phyloP scores from a whole-genome alignment of 2,329 filamentous ascomycete genomes.

The Cladophialophora carrionii region DNA sequence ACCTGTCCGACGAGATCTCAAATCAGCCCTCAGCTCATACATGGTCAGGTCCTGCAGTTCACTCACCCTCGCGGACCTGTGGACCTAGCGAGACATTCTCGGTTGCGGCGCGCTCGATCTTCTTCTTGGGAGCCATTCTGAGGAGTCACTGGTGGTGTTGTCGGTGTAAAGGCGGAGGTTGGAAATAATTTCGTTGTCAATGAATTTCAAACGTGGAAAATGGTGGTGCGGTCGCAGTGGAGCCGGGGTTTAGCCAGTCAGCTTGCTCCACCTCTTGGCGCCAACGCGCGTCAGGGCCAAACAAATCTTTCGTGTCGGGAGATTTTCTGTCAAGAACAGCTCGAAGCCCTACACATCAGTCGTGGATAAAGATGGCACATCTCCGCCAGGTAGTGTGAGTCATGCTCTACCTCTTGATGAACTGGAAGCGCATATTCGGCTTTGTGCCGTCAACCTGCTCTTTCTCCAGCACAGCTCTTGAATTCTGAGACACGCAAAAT shows the following conservation, averaged over 20 bases:
- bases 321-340: slow-evolving; percentile 5
- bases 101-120: slow-evolving; percentile 73
- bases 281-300: neutral
- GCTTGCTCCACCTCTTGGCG: slow-evolving; percentile 3
- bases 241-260: slow-evolving; percentile 3
- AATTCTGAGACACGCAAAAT: neutral
- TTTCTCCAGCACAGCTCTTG: neutral
- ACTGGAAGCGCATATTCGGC: neutral
- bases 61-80: slow-evolving; percentile 89
- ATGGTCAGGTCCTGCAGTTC: slow-evolving; percentile 21
- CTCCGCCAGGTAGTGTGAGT: neutral
- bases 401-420: slow-evolving; percentile 3
- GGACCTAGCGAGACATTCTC: slow-evolving; percentile 99
- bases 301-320: neutral
- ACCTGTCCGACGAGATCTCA: slow-evolving; percentile 57
- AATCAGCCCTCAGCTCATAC: slow-evolving; percentile 27
- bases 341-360: neutral
- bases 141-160: slow-evolving; percentile 32
- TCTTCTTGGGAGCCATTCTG: slow-evolving; percentile 95
- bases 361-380: slow-evolving; percentile 2
- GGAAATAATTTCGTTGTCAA: slow-evolving; percentile 5
- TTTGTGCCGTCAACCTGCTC: neutral
- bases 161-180: slow-evolving; percentile 2
- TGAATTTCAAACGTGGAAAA: slow-evolving; percentile 3
- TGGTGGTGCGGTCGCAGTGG: neutral